Evolutionary conservation across 768 basidiomycete genomes (phyloP), one percentile per base, ranked within the genome.

Genomic region (Filobasidium floriforme): DNA sequence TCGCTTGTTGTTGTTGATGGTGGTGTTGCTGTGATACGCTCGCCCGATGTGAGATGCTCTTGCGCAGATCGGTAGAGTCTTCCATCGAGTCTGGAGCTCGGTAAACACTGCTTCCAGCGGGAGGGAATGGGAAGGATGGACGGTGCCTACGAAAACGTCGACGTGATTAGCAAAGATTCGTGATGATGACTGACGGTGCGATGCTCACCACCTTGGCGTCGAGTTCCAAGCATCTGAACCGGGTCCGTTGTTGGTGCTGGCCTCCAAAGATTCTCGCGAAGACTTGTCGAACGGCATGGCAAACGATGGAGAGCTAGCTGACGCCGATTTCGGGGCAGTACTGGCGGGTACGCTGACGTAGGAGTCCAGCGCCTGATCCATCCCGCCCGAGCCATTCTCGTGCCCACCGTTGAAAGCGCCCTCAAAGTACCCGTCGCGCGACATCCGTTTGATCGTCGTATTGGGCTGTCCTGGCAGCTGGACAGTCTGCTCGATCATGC

Each of bases 81-180:
- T 57, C 54, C 54, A 57, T 57, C 54, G 54, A 57, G 29, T 57
- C 54, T 32, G 54, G 54, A 15, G 54, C 26, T 57, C 54, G 54
- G 54, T 57, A 57, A n/a, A 57, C 54, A 32, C 24, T 57, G 24
- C 4, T 28, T 15, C 22, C 19, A 15, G 54, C 55, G 4, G 4
- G 18, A 40, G 76, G 76, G 71, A 77, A 77, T 18, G 76, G 76
- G 74, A 77, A 77, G 6, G 73, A 75, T 1, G 76, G 75, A 41
- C 76, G 68, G 62, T 77, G 76, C 76, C 75, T 76, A 54, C 15
- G n/a, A 1, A 44, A 7, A 57, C n/a, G 19, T 32, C 18, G 5
- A 57, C 12, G 1, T 28, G 5, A 26, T 57, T 28, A 57, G 54
- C 26, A 26, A 24, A 7, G 32, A 37, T 9, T 37, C 32, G 32